These are phyloP conservation scores for Sideroxylon spinosum DNA, from an alignment of 179 eudicot genomes.

Conservation along the genomic window DNA sequence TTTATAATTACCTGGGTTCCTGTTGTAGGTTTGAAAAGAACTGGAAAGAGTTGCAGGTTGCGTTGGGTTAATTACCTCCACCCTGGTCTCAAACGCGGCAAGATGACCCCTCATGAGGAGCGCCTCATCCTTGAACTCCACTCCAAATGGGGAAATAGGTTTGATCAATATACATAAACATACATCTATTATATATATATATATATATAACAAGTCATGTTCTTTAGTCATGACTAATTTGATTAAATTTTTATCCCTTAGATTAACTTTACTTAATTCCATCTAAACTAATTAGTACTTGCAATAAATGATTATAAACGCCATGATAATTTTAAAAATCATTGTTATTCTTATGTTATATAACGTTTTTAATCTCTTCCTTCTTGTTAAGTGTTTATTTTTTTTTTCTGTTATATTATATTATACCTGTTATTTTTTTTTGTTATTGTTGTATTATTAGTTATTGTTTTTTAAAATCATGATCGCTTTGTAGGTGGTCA, in stretches of 20 bases:
- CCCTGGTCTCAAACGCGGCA: conserved; percentile 81
- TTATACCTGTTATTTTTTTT: too few species aligned
- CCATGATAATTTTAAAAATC: too few species aligned
- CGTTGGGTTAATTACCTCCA: conserved; percentile 94
- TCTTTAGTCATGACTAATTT: too few species aligned
- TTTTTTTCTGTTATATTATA: too few species aligned
- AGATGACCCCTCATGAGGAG: conserved; percentile 86
- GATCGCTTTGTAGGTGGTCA: conserved; percentile 63
- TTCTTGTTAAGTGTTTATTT: too few species aligned
- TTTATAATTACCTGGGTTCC: conserved; percentile 23
- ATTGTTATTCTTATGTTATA: too few species aligned
- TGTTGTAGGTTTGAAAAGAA: conserved; percentile 71
- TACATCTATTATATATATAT: background rate
- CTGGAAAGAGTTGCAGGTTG: conserved; percentile 83
- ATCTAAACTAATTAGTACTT: too few species aligned
- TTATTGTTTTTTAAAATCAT: too few species aligned
- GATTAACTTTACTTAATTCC: background rate
- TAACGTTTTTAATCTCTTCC: too few species aligned
- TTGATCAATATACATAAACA: conserved; percentile 15
- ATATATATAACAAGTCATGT: too few species aligned
- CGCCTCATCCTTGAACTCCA: conserved; percentile 78
- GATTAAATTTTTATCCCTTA: background rate
- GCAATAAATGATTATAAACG: too few species aligned
- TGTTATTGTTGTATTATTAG: too few species aligned
- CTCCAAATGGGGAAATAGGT: conserved; percentile 93